phyloP scores from a whole-genome alignment of 2,329 filamentous ascomycete species.

The Calonectria honghensis region DNA sequence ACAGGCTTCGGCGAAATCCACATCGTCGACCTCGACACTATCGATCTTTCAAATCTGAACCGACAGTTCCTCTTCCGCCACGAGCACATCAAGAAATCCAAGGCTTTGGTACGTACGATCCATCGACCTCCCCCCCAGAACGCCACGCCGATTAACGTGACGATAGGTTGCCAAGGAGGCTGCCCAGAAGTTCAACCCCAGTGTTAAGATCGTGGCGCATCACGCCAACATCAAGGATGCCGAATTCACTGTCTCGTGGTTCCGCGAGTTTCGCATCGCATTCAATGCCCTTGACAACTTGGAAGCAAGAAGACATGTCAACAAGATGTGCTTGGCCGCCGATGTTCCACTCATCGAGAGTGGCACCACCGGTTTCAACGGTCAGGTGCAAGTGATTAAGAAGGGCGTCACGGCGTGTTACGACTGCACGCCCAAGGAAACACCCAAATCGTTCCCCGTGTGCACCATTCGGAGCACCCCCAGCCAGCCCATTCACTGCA shows the following conservation, averaged over 20 bases:
- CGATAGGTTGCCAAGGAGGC: constrained; percentile 91
- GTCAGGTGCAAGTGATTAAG: constrained; percentile 97
- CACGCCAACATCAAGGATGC: constrained; percentile 96
- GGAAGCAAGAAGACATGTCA: constrained; percentile 94
- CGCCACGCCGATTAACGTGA: constrained; percentile 46
- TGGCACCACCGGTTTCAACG: constrained; percentile 97
- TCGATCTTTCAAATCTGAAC: constrained; percentile 98
- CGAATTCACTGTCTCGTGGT: constrained; percentile 92
- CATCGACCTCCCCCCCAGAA: constrained; percentile 29
- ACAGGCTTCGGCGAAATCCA: constrained; percentile 95
- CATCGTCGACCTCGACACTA: constrained; percentile 97
- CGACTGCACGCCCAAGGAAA: constrained; percentile 92
- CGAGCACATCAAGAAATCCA: constrained; percentile 98
- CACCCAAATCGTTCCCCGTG: constrained; percentile 94
- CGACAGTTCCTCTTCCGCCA: constrained; percentile 97
- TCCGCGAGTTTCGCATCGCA: constrained; percentile 86
- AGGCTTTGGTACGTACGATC: constrained; percentile 82
- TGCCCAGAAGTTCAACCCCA: constrained; percentile 91
- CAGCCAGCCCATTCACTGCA: constrained; percentile 97
- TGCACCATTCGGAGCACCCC: constrained; percentile 98
- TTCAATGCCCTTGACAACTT: constrained; percentile 99
- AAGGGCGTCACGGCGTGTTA: constrained; percentile 96
- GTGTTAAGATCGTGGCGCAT: constrained; percentile 89
- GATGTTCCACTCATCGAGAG: constrained; percentile 95
- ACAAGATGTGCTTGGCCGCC: constrained; percentile 96